Evolutionary conservation across 2,329 filamentous ascomycete genomes (phyloP), one percentile per base, ranked within the genome.

Genomic region (Colletotrichum tamarilloi): DNA sequence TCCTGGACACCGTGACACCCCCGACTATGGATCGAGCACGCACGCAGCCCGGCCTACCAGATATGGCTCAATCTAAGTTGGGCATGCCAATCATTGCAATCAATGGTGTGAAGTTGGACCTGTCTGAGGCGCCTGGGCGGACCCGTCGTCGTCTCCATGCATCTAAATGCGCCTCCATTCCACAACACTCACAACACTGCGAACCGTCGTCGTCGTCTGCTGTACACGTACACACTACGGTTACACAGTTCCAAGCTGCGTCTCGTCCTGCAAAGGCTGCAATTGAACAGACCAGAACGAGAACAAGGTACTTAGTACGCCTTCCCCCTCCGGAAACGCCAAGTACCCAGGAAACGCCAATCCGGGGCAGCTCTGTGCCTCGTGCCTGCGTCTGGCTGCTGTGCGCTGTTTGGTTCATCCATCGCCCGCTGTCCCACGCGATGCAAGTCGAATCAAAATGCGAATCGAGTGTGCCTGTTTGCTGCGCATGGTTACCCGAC

Each of bases 61-160:
- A 70, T 73, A 66, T 62, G 69, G 65, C 55, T 26, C 49, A 28
- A 38, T 65, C 42, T 52, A 24, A 42, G 60, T 46, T 30, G 8
- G n/a, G 11, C 22, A 4, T 11, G 58, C 64, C 69, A 72, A 72
- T 72, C 26, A n/a, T 53, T 19, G 52, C 52, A 55, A 55, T 55
- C 52, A 26, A 24, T 65, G 56, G 53, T 30, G 30, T 14, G 16
- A 42, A 42, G 38, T 42, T 42, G 14, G 38, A 19, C 38, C 38
- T 42, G 16, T 42, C 38, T 42, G 38, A 42, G 38, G 38, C 38
- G 38, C 38, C 38, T 19, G 38, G 16, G 38, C 38, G 38, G 38
- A 62, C 26, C 19, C 53, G 42, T 22, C 52, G 11, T 55, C 28
- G 38, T 30, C 30, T 5, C 22, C 5, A 38, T 12, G 28, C 30